Evolutionary conservation across 495 filamentous ascomycete species (phyloP).

Genomic region (Glarea lozoyensis): DNA sequence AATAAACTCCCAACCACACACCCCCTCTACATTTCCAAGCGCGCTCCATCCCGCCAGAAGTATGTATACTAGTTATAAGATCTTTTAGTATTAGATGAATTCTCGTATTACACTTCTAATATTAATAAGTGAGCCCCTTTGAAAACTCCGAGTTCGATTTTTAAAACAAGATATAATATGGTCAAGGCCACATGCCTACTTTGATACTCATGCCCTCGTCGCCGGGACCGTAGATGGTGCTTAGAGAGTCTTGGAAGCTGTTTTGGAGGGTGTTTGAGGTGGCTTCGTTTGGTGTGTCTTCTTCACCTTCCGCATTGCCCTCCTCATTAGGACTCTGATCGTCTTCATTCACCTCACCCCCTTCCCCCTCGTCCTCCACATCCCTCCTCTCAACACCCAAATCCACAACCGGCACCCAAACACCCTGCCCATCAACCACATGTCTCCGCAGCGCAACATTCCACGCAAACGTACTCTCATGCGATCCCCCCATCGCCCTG

Average conservation of each 20-base stretch:
- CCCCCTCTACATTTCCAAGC: no score
- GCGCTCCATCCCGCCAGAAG: no score
- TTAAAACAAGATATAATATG: background rate
- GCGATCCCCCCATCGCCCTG: slow-evolving; percentile 23
- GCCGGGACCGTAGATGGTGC: background rate
- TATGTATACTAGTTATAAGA: no score
- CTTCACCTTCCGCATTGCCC: no score
- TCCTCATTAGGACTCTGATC: background rate
- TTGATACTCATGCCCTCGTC: background rate
- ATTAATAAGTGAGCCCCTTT: no score
- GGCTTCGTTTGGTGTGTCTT: background rate
- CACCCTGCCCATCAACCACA: slow-evolving; percentile 5
- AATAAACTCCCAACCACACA: no score
- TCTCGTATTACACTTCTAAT: no score
- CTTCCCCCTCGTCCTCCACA: background rate
- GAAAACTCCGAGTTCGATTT: no score
- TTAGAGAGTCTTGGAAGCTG: slow-evolving; percentile 5
- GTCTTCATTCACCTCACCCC: background rate
- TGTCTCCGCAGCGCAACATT: slow-evolving; percentile 27
- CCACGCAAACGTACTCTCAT: slow-evolving; percentile 26
- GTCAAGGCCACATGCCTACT: slow-evolving; percentile 9
- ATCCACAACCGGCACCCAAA: slow-evolving; percentile 4
- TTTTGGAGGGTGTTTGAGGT: background rate
- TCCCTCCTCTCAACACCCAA: background rate
- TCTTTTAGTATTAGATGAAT: no score